Evolutionary conservation across 257 asterid species (phyloP).

Genomic region (Lavandula angustifolia): DNA sequence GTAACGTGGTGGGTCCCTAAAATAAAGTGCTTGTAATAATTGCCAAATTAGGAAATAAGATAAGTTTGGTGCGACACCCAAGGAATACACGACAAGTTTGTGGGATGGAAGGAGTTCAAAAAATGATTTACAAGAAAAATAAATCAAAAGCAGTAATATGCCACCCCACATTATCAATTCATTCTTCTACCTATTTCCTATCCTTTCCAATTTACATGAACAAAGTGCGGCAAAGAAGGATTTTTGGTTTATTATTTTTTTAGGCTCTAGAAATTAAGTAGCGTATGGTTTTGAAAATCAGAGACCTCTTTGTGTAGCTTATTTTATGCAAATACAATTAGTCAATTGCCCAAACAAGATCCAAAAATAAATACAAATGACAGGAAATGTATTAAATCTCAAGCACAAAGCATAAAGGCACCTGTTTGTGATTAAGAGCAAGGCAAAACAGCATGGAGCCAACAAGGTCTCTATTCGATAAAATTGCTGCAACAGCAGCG

Average conservation of each 20-base stretch:
- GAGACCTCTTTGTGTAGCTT: neutral
- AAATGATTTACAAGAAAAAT: neutral
- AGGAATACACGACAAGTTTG: too few species aligned
- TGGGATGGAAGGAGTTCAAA: too few species aligned
- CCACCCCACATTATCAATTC: neutral
- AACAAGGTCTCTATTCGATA: slow-evolving; percentile 69
- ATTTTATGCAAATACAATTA: slow-evolving; percentile 26
- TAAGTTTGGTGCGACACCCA: too few species aligned
- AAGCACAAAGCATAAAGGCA: slow-evolving; percentile 29
- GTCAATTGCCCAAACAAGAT: slow-evolving; percentile 23
- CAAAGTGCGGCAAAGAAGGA: neutral
- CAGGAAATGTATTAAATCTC: slow-evolving; percentile 14
- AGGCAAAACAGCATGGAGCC: slow-evolving; percentile 84
- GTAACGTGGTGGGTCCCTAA: too few species aligned
- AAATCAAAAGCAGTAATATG: neutral
- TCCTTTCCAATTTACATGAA: neutral
- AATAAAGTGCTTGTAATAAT: too few species aligned
- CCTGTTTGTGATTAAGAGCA: slow-evolving; percentile 99
- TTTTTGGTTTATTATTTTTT: neutral
- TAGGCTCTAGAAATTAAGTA: slow-evolving; percentile 4
- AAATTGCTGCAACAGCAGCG: slow-evolving; percentile 82
- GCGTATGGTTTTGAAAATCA: neutral
- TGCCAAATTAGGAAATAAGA: too few species aligned
- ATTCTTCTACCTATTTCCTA: neutral
- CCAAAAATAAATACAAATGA: slow-evolving; percentile 16